Base-by-base conservation (phyloP, 1,139 yeast species). In the Kodamaea sp. region DNA sequence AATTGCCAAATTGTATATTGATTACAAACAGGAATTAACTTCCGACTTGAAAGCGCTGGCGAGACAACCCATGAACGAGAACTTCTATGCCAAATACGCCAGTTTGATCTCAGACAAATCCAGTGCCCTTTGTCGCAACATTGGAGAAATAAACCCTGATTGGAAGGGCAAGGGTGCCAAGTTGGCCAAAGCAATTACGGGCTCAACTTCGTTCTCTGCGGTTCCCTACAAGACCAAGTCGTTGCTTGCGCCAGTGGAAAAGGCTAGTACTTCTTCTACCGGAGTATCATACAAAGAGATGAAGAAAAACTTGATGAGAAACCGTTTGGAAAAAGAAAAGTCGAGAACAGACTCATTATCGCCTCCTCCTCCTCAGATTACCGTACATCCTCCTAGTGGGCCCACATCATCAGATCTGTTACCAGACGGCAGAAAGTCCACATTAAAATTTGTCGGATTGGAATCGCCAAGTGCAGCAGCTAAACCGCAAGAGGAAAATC, bases 101-200 rank as follows among this genome's bases (percentile, higher is more conserved):
- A 59, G 47, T 28, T 34, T 55, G 9, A 59, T 72, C n/a, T 63
- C 74, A 1, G 76, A 70, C 39, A 55, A 55, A 36, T 68, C 74
- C 5, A 47, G 59, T 4, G 51, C 43, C 14, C 57, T 70, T 28
- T 72, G 77, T 44, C 50, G 55, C 26, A 70, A 70, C 5, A 46
- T 72, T 7, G 52, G 61, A 8, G 54, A 47, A 2, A 56, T 70
- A 4, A 63, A 68, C 42, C 76, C 77, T 2, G 66, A 66, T 39
- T 65, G 63, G 40, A 54, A 55, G 26, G 72, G 75, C 1, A 55
- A 62, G 34, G 77, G 77, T 3, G 70, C 76, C 9, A 63, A 64
- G 42, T 52, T 72, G 33, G 78, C 77, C 1, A 48, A 73, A 13
- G 66, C 60, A 4, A 67, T 72, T 19, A 72, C 78, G 2, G 78